A percentile compares a stretch with the other conserved stretches of the same genome.
Conservation (phyloP, 2,329 filamentous ascomycete genomes). For the Sporothrix luriei region DNA sequence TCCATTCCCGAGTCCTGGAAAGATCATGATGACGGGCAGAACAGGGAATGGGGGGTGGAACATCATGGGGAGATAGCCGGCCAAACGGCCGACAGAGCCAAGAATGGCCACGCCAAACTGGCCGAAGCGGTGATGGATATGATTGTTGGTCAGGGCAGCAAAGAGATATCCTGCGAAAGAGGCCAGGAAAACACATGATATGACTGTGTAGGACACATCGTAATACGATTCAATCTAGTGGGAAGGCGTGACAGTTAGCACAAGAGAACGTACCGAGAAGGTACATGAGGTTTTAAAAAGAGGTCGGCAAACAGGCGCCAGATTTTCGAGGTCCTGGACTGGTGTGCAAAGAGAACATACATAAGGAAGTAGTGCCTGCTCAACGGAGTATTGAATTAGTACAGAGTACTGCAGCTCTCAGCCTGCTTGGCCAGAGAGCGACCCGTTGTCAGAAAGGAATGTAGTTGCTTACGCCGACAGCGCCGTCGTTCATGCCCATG, state of each 20-base stretch:
- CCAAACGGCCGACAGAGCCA: slow-evolving; percentile 62
- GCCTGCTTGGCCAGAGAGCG: neutral
- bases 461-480: slow-evolving; percentile 54
- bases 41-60: slow-evolving; percentile 71
- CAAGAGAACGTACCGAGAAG: neutral
- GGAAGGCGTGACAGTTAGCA: neutral
- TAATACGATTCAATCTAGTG: slow-evolving; percentile 64
- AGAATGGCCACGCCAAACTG: slow-evolving; percentile 72
- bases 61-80: slow-evolving; percentile 66
- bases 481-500: slow-evolving; percentile 70
- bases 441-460: neutral
- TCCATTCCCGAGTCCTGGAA: slow-evolving; percentile 73
- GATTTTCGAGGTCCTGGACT: neutral
- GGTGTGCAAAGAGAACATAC: slow-evolving; percentile 40
- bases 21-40: slow-evolving; percentile 64
- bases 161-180: slow-evolving; percentile 66
- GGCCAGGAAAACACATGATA: slow-evolving; percentile 68
- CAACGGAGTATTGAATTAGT: slow-evolving; percentile 11
- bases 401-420: neutral
- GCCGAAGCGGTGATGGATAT: slow-evolving; percentile 65
- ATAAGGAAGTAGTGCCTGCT: slow-evolving; percentile 52
- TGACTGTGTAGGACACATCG: slow-evolving; percentile 60
- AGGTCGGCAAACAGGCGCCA: neutral
- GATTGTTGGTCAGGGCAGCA: slow-evolving; percentile 66
- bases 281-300: neutral